Conservation (phyloP, 1,284 basidiomycete genomes). For the Melampsora abietis-canadensis region DNA sequence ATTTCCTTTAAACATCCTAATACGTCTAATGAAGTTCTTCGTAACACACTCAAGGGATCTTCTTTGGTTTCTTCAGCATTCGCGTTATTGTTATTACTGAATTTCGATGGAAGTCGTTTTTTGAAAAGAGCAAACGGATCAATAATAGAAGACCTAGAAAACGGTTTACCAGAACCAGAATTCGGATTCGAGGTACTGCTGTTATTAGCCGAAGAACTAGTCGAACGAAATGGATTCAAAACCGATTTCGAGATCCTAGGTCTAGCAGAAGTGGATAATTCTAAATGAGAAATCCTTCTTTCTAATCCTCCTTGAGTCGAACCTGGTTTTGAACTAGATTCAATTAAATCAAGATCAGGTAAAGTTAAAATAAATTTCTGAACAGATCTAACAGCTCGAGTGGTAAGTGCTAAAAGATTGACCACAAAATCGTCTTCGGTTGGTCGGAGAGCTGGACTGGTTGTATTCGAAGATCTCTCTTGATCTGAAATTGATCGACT, state of each 20-base stretch:
- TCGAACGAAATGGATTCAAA: slow-evolving; percentile 10
- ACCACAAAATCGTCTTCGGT: slow-evolving; percentile 25
- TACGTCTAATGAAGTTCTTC: slow-evolving; percentile 71
- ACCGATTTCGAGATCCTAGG: slow-evolving; percentile 23
- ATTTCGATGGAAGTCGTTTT: slow-evolving; percentile 14
- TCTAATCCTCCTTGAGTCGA: slow-evolving; percentile 34
- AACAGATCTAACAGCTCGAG: slow-evolving; percentile 69
- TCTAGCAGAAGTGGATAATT: slow-evolving; percentile 34
- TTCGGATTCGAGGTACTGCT: slow-evolving; percentile 42
- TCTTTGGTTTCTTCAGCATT: slow-evolving; percentile 9
- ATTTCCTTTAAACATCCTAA: slow-evolving; percentile 66
- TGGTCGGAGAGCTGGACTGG: not conserved
- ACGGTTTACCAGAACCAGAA: slow-evolving; percentile 16
- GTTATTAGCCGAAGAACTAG: not conserved
- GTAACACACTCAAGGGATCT: slow-evolving; percentile 66
- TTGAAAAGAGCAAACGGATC: slow-evolving; percentile 41
- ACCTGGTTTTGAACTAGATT: slow-evolving; percentile 20
- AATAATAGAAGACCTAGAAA: slow-evolving; percentile 7
- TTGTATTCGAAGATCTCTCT: not conserved
- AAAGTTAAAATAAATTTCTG: slow-evolving; percentile 74
- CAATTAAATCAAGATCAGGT: slow-evolving; percentile 58
- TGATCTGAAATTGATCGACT: slow-evolving; percentile 18
- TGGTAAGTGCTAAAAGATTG: slow-evolving; percentile 66
- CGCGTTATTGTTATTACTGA: not conserved
- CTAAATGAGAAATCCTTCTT: slow-evolving; percentile 57